phyloP scores from a whole-genome alignment of 2,329 filamentous ascomycete genomes.

The Verticillium tricorpus region DNA sequence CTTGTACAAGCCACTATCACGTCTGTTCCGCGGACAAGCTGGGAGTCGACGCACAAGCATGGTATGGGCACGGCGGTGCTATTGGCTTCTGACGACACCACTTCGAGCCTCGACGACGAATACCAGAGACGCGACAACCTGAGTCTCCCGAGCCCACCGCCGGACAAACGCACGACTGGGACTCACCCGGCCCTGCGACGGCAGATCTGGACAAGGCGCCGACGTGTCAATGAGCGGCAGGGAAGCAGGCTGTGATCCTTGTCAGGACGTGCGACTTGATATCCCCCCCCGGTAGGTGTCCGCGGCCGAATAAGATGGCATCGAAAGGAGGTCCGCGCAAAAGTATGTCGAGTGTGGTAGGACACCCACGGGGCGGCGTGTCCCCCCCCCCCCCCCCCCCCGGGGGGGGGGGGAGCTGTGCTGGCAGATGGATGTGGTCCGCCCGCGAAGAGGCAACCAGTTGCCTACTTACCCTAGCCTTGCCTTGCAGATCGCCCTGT shows the following conservation, averaged over 20 bases:
- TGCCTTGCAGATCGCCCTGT: neutral
- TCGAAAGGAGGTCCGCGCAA: neutral
- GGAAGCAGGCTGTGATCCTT: neutral
- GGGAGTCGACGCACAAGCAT: neutral
- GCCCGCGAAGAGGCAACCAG: neutral
- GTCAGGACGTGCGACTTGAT: neutral
- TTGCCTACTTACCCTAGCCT: neutral
- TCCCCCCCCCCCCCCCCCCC: neutral
- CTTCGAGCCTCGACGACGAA: neutral
- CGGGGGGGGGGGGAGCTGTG: too few relatives aligned
- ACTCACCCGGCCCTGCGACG: neutral
- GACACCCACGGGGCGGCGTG: neutral
- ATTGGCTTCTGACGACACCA: neutral
- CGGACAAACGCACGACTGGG: neutral
- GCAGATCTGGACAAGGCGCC: neutral
- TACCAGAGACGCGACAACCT: neutral
- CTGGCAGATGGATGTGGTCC: neutral
- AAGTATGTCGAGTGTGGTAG: neutral
- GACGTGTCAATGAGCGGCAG: neutral
- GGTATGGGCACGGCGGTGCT: neutral
- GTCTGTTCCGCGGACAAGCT: neutral
- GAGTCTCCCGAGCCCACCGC: neutral
- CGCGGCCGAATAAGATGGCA: neutral
- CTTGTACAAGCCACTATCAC: neutral
- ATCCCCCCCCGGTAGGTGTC: neutral